Evolutionary conservation across 192 early-diverging fungal genomes (phyloP).

Genomic region (Entrophospora sp.): DNA sequence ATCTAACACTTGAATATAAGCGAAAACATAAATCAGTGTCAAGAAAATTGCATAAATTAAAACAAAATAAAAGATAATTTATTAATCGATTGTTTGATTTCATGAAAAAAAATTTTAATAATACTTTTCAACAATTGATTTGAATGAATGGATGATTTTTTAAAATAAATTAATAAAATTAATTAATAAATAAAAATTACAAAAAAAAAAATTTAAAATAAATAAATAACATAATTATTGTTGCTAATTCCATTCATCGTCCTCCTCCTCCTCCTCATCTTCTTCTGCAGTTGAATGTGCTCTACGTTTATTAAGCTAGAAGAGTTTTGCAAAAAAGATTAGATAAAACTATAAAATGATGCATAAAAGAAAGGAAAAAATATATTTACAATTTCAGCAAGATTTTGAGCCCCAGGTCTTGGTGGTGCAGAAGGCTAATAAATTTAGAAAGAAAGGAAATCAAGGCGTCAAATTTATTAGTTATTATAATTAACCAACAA

Average conservation of each 20-base stretch:
- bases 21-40: slow-evolving; percentile 48
- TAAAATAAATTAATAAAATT: too few relatives aligned
- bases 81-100: too few relatives aligned
- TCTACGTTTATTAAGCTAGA: background rate
- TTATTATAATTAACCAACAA: background rate
- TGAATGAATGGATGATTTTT: too few relatives aligned
- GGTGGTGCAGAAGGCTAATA: slow-evolving; percentile 25
- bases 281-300: background rate
- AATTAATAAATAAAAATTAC: too few relatives aligned
- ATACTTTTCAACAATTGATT: too few relatives aligned
- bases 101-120: too few relatives aligned
- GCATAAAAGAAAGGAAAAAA: background rate
- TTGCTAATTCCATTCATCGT: slow-evolving; percentile 15
- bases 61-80: background rate
- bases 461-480: too few relatives aligned
- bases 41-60: slow-evolving; percentile 11
- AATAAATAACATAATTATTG: too few relatives aligned
- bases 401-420: slow-evolving; percentile 25
- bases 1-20: slow-evolving; percentile 55
- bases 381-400: slow-evolving; percentile 36
- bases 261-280: background rate
- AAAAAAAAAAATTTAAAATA: too few relatives aligned
- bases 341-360: background rate
- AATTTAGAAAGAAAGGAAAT: too few relatives aligned
- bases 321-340: background rate